A percentile compares a stretch with the other conserved stretches of the same genome.
phyloP scores from a whole-genome alignment of 177 flowering plant species.

The Telopea speciosissima region DNA sequence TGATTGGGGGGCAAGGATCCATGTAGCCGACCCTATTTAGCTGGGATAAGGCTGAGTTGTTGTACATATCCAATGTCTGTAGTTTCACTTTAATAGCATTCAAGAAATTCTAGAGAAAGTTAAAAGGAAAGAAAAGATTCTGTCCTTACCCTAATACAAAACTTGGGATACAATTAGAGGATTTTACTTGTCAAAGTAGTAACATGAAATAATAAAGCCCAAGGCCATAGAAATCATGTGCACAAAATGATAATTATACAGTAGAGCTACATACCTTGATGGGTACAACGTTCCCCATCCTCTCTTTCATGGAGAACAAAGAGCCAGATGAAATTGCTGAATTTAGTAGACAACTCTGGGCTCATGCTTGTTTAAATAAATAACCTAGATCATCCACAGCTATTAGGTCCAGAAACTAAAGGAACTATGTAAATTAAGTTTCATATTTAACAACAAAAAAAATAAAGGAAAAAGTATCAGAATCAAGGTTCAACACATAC shows the following conservation, averaged over 20 bases:
- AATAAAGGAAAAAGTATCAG: not conserved
- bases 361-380: not conserved
- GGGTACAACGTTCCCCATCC: not conserved
- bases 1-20: too few species aligned
- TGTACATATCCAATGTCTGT: too few species aligned
- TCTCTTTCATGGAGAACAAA: not conserved
- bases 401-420: not conserved
- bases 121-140: too few species aligned
- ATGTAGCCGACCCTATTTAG: too few species aligned
- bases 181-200: not conserved
- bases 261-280: not conserved
- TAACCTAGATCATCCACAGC: not conserved
- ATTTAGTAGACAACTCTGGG: not conserved
- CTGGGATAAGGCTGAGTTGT: too few species aligned
- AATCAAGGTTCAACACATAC: not conserved
- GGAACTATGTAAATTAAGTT: not conserved
- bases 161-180: too few species aligned
- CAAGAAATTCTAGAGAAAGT: too few species aligned
- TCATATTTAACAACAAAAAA: constrained; percentile 1
- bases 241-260: not conserved
- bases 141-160: too few species aligned
- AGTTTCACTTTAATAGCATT: too few species aligned
- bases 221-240: not conserved
- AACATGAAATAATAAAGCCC: too few species aligned
- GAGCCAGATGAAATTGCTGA: not conserved